Percentiles rank a stretch among this genome's conserved stretches.
Conservation (phyloP, 2,329 filamentous ascomycete species). For the Thielaviopsis euricoi region DNA sequence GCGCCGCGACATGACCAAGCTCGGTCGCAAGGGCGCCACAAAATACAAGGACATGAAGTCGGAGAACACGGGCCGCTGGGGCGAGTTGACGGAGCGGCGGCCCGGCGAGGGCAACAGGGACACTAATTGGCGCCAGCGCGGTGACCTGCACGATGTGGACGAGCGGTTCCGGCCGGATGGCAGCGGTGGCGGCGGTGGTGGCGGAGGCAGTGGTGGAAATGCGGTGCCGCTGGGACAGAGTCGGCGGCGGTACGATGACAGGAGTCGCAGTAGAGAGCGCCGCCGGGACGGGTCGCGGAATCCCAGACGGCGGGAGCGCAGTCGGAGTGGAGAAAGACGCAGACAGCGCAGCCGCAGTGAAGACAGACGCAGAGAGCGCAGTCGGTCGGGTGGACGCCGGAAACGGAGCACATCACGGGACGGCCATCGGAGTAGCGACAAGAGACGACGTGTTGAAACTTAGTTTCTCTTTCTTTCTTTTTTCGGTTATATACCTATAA, state of each 20-base stretch:
- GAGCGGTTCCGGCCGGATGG: slow-evolving; percentile 53
- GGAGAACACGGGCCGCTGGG: slow-evolving; percentile 87
- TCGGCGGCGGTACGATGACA: slow-evolving; percentile 31
- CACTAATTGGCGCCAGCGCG: slow-evolving; percentile 16
- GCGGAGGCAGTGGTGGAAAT: slow-evolving; percentile 44
- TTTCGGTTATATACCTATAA: too few relatives aligned
- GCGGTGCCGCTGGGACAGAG: slow-evolving; percentile 43
- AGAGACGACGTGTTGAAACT: slow-evolving; percentile 36
- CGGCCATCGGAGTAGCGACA: slow-evolving; percentile 37
- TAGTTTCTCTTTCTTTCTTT: too few relatives aligned
- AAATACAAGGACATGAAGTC: slow-evolving; percentile 76
- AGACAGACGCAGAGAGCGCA: slow-evolving; percentile 14
- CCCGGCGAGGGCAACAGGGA: slow-evolving; percentile 19
- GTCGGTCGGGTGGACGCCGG: slow-evolving; percentile 32
- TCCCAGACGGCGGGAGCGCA: slow-evolving; percentile 15
- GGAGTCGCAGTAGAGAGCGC: slow-evolving; percentile 13
- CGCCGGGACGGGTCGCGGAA: slow-evolving; percentile 17
- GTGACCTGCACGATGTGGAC: slow-evolving; percentile 27
- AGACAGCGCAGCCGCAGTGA: slow-evolving; percentile 19
- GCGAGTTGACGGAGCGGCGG: slow-evolving; percentile 38
- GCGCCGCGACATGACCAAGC: slow-evolving; percentile 79
- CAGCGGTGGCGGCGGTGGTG: slow-evolving; percentile 18
- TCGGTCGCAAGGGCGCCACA: slow-evolving; percentile 81
- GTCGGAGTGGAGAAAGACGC: slow-evolving; percentile 19
- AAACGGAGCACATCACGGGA: slow-evolving; percentile 43